phyloP scores from a whole-genome alignment of 257 asterid genomes.

The Solanum rostratum region DNA sequence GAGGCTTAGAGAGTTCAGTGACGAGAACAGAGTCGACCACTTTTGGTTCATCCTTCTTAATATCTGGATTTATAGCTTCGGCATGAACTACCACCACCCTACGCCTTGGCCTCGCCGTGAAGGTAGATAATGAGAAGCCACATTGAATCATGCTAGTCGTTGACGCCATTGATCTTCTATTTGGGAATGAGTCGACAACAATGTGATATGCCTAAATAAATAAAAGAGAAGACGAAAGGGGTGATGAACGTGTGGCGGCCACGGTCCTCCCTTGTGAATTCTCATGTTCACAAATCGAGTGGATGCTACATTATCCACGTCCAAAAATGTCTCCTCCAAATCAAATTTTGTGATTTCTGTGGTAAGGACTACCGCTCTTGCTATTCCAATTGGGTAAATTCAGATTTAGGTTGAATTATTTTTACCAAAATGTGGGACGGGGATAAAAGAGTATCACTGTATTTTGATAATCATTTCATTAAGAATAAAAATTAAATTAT shows the following conservation, averaged over 20 bases:
- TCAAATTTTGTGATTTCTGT: background rate
- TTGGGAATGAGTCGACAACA: background rate
- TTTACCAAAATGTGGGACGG: too few relatives aligned
- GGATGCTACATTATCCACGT: background rate
- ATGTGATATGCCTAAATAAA: background rate
- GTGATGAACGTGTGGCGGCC: slow-evolving; percentile 41
- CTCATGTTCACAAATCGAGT: background rate
- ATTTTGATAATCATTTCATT: too few relatives aligned
- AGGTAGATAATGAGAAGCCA: slow-evolving; percentile 11
- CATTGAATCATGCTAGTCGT: slow-evolving; percentile 20
- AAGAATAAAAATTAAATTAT: too few relatives aligned
- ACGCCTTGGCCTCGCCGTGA: slow-evolving; percentile 25
- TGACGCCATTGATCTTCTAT: slow-evolving; percentile 33
- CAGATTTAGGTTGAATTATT: too few relatives aligned
- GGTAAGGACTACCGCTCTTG: too few relatives aligned
- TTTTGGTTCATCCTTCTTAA: slow-evolving; percentile 75
- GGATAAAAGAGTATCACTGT: too few relatives aligned
- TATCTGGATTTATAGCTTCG: slow-evolving; percentile 60
- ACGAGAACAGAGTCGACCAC: slow-evolving; percentile 78
- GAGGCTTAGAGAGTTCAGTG: slow-evolving; percentile 69
- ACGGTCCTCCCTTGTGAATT: slow-evolving; percentile 9
- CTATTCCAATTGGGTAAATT: too few relatives aligned
- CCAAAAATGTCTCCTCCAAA: background rate
- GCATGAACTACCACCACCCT: slow-evolving; percentile 70
- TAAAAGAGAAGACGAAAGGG: background rate